Percentiles rank a stretch among this genome's conserved stretches.
phyloP scores from a whole-genome alignment of 225 moss, liverwort and hornwort species.

The Thuidium tamariscinum region DNA sequence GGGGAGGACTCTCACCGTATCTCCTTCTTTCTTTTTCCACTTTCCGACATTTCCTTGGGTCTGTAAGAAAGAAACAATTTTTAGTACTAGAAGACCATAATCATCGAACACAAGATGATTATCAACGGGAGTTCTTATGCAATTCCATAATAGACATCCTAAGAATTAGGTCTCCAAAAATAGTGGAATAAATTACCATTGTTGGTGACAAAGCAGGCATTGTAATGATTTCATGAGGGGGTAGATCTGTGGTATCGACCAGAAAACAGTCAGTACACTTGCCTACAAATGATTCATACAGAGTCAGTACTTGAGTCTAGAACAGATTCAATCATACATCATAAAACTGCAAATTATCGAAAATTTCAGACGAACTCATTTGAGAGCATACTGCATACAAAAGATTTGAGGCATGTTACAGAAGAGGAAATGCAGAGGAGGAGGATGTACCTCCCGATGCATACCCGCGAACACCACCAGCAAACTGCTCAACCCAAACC shows the following conservation, averaged over 20 bases:
- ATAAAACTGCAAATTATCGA: neutral
- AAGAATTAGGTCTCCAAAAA: neutral
- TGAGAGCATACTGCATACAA: neutral
- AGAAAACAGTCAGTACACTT: neutral
- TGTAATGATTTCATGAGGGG: conserved; percentile 68
- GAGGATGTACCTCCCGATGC: conserved; percentile 29
- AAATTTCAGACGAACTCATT: neutral
- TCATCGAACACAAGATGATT: neutral
- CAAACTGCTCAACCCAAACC: conserved; percentile 22
- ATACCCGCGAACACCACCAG: conserved; percentile 28
- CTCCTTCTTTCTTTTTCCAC: conserved; percentile 94
- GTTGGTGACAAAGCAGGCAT: conserved; percentile 98
- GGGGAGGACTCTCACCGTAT: conserved; percentile 33
- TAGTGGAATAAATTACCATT: conserved; percentile 41
- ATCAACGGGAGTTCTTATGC: neutral
- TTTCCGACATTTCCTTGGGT: conserved; percentile 85
- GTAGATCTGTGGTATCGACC: conserved; percentile 26
- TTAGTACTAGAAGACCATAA: neutral
- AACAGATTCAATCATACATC: neutral
- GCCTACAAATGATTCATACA: neutral
- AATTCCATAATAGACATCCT: neutral
- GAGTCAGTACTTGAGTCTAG: neutral
- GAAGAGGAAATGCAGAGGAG: neutral
- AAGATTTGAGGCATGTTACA: neutral
- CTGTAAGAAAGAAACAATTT: conserved; percentile 15